Conservation (phyloP, 768 basidiomycete genomes). For the Mycena rebaudengoi region DNA sequence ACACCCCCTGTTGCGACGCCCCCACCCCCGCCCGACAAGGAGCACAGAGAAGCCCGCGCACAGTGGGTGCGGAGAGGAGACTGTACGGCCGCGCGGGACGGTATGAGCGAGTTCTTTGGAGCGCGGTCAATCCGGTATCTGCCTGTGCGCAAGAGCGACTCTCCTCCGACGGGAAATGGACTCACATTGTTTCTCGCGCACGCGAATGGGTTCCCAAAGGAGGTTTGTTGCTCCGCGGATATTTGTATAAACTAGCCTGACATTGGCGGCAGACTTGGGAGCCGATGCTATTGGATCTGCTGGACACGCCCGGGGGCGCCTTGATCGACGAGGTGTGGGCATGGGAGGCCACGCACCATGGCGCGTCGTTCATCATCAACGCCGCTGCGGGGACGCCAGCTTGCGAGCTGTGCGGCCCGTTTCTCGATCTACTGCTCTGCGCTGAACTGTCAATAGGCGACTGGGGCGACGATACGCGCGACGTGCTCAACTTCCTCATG, state of each 20-base stretch:
- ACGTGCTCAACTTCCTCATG: conserved; percentile 79
- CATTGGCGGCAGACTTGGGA: conserved; percentile 74
- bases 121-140: conserved; percentile 79
- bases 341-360: conserved; percentile 87
- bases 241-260: not conserved
- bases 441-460: conserved; percentile 56
- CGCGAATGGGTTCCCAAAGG: conserved; percentile 90
- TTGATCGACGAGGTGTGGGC: conserved; percentile 77
- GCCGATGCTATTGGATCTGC: conserved; percentile 62
- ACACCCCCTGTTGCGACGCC: conserved; percentile 5
- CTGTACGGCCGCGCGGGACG: conserved; percentile 44
- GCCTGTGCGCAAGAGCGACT: conserved; percentile 50
- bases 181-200: conserved; percentile 83
- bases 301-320: conserved; percentile 49
- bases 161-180: conserved; percentile 30
- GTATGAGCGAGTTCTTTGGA: conserved; percentile 64
- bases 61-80: conserved; percentile 26
- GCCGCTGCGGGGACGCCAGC: conserved; percentile 48
- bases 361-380: conserved; percentile 84
- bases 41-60: not conserved
- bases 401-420: conserved; percentile 62
- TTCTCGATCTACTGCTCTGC: not conserved
- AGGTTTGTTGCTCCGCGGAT: conserved; percentile 59
- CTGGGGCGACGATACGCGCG: conserved; percentile 81
- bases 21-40: conserved; percentile 1